Evolutionary conservation across 768 basidiomycete genomes (phyloP), one percentile per base, ranked within the genome.

Genomic region (Kwoniella botswanensis): DNA sequence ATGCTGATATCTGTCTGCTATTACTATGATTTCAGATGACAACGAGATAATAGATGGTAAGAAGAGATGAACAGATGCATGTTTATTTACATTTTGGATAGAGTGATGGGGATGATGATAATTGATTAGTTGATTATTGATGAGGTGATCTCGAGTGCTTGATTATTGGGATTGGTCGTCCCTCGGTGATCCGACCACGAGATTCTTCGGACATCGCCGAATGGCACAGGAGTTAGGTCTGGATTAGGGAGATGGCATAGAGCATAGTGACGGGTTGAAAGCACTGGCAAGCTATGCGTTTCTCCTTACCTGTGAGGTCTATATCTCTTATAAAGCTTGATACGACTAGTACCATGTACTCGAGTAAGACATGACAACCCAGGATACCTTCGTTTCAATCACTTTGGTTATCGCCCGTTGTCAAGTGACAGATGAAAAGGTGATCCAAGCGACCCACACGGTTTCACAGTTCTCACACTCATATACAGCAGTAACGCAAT

Each of bases 61-160:
- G 46, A 50, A 18, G 46, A 18, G 46, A 50, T 50, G 18, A 13
- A 50, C 46, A 35, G 6, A 35, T 35, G 35, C 35, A 35, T 35
- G 35, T 35, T 7, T 50, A 15, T 13, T 50, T 18, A 50, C 46
- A 17, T 50, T 13, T 50, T 18, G 46, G 18, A 50, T 22, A 29
- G 26, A 12, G 21, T 56, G 55, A 56, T 56, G 55, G 21, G 4
- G 55, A 22, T 24, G 55, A 17, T 13, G 21, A 18, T 0, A 0
- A 0, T 13, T 56, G 55, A 26, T 22, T n/a, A 26, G 24, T 56
- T 56, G 7, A 35, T 60, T 18, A 60, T 21, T 35, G 59, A 60
- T 60, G 59, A 60, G 59, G 59, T 60, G 59, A 60, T 60, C 21
- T 60, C 59, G 41, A 41, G 59, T 60, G 59, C 35, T 60, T 22